Conservation (phyloP, 1,284 basidiomycete genomes). For the Polyporus tsugae region DNA sequence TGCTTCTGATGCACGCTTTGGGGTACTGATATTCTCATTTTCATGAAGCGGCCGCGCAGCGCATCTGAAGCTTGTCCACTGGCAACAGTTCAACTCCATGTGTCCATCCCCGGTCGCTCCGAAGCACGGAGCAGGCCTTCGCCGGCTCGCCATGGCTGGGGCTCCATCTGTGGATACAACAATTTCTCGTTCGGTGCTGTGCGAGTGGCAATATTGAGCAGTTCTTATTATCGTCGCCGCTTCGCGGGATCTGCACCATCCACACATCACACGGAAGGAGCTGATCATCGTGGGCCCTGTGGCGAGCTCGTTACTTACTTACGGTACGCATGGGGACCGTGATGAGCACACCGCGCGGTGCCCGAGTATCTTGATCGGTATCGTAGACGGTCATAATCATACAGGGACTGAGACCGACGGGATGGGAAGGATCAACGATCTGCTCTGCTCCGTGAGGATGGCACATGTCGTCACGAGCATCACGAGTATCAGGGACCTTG, state of each 20-base stretch:
- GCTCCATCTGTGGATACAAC: neutral
- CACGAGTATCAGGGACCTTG: neutral
- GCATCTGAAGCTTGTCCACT: neutral
- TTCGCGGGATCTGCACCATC: neutral
- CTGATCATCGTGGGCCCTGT: neutral
- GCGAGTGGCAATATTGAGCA: neutral
- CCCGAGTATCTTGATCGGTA: neutral
- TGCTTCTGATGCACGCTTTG: neutral
- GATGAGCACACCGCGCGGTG: neutral
- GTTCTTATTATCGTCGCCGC: neutral
- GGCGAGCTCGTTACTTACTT: neutral
- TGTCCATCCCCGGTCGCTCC: neutral
- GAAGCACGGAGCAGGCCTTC: neutral
- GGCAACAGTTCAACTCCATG: neutral
- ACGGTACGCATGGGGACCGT: neutral
- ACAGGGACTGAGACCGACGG: neutral
- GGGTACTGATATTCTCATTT: constrained; percentile 1
- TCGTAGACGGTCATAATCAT: neutral
- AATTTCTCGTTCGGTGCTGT: neutral
- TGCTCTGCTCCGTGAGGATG: neutral
- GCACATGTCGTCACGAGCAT: neutral
- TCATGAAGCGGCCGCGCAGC: neutral
- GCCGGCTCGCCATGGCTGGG: neutral
- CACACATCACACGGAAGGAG: neutral
- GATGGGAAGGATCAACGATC: neutral